Evolutionary conservation across 768 basidiomycete genomes (phyloP), one percentile per base, ranked within the genome.

Genomic region (Tricholoma matsutake): DNA sequence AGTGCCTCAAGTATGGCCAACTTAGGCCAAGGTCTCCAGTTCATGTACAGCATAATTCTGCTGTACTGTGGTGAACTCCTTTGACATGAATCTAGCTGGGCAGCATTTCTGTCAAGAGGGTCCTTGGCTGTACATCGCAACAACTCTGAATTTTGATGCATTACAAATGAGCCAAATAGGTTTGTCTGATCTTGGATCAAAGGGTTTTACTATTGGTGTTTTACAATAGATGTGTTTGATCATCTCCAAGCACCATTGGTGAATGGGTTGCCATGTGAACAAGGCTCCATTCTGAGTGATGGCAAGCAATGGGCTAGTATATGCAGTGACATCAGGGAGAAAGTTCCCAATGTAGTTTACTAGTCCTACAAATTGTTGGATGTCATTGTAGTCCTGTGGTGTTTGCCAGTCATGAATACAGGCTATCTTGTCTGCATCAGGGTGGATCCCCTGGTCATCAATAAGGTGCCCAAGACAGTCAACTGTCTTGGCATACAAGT

Each of bases 361-460:
- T n/a, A n/a, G n/a, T n/a, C n/a, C n/a, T n/a, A n/a, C n/a, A n/a
- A n/a, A n/a, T n/a, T n/a, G n/a, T n/a, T n/a, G n/a, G n/a, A n/a
- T n/a, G n/a, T n/a, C n/a, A n/a, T n/a, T n/a, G n/a, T n/a, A n/a
- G n/a, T n/a, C n/a, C n/a, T n/a, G n/a, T n/a, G n/a, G n/a, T n/a
- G n/a, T n/a, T n/a, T n/a, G n/a, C n/a, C n/a, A n/a, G n/a, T n/a
- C n/a, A n/a, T n/a, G n/a, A n/a, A n/a, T n/a, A n/a, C n/a, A n/a
- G n/a, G n/a, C n/a, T n/a, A n/a, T n/a, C n/a, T n/a, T n/a, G n/a
- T n/a, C n/a, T n/a, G n/a, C n/a, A n/a, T n/a, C n/a, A n/a, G n/a
- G n/a, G n/a, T n/a, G n/a, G n/a, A 81, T 67, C 0, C 81, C 78
- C 1, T 67, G 18, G 18, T 77, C 67, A 57, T 79, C 75, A 3